A percentile compares a stretch with the other conserved stretches of the same genome.
phyloP scores from a whole-genome alignment of 495 filamentous ascomycete species.

The Trypethelium eluteriae region DNA sequence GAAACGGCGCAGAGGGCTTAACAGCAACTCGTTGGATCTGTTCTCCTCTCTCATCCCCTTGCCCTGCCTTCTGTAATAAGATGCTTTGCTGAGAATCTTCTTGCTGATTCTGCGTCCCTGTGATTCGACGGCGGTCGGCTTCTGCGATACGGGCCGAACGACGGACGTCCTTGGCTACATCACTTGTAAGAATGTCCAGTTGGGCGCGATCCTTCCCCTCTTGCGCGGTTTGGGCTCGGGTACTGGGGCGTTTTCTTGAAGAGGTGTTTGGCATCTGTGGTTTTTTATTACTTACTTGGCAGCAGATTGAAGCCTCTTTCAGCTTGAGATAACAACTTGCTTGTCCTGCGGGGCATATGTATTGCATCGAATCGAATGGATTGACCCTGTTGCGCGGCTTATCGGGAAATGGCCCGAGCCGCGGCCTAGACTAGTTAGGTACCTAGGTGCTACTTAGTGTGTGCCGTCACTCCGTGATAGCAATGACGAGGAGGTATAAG shows the following conservation, averaged over 20 bases:
- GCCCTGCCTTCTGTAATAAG: slow-evolving; percentile 4
- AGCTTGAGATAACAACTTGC: slow-evolving; percentile 4
- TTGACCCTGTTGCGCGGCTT: not conserved
- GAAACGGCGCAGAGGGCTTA: slow-evolving; percentile 1
- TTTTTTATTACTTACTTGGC: not conserved
- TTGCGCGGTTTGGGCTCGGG: slow-evolving; percentile 7
- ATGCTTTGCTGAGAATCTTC: not conserved
- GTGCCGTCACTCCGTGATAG: slow-evolving; percentile 4
- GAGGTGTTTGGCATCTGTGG: slow-evolving; percentile 10
- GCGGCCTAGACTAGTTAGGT: not conserved
- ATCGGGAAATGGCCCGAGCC: not conserved
- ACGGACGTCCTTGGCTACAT: slow-evolving; percentile 9
- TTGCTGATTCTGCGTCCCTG: not conserved
- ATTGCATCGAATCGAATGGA: not conserved
- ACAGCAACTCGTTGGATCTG: not conserved
- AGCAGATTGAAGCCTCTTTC: not conserved
- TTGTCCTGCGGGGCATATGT: not conserved
- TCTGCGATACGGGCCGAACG: slow-evolving; percentile 11
- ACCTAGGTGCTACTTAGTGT: not conserved
- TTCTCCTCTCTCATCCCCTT: slow-evolving; percentile 3
- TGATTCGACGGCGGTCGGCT: not conserved
- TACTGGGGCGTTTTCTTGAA: slow-evolving; percentile 6
- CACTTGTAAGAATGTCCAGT: slow-evolving; percentile 1
- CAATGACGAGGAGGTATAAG: not conserved
- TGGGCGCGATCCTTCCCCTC: slow-evolving; percentile 4